Percentiles rank a stretch among this genome's conserved stretches.
Evolutionary conservation across 1,284 basidiomycete species (phyloP).

Genomic region (Irpex rosettiformis): DNA sequence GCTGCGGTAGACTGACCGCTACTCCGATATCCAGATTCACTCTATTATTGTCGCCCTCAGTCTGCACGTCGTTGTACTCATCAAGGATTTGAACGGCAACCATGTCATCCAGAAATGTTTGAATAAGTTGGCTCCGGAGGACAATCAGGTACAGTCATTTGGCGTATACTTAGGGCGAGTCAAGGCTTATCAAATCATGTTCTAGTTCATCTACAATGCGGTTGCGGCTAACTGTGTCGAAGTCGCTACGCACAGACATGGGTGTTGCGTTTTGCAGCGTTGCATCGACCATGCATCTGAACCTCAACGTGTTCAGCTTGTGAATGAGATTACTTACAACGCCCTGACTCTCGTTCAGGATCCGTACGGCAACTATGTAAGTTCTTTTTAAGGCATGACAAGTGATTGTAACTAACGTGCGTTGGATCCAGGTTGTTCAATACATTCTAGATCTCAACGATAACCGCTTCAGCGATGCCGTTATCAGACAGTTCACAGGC

Average conservation of each 20-base stretch:
- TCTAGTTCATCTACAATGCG: conserved; percentile 97
- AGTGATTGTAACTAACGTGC: background rate
- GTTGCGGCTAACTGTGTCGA: conserved; percentile 99
- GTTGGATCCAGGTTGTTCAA: conserved; percentile 74
- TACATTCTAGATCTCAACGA: conserved; percentile 98
- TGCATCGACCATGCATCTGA: conserved; percentile 99
- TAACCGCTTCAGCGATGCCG: conserved; percentile 94
- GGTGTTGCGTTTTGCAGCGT: conserved; percentile 97
- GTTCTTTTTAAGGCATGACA: conserved; percentile 25
- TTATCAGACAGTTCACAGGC: conserved; percentile 96
- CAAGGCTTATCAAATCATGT: background rate
- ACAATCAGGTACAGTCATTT: conserved; percentile 76
- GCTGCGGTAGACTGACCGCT: conserved; percentile 61
- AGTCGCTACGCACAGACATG: conserved; percentile 98
- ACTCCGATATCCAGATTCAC: conserved; percentile 89
- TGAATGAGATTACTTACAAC: conserved; percentile 99
- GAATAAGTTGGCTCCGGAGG: conserved; percentile 95
- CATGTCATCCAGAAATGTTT: conserved; percentile 99
- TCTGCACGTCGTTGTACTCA: conserved; percentile 96
- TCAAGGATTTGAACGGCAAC: conserved; percentile 99
- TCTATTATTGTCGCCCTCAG: conserved; percentile 96
- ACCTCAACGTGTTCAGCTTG: conserved; percentile 92
- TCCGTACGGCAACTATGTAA: conserved; percentile 94
- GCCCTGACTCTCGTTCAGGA: conserved; percentile 98
- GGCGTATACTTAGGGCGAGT: conserved; percentile 9